Percentiles rank a stretch among this genome's conserved stretches.
These are phyloP conservation scores for Physaria fendleri DNA, from an alignment of 345 rosid genomes.

Conservation along the genomic window DNA sequence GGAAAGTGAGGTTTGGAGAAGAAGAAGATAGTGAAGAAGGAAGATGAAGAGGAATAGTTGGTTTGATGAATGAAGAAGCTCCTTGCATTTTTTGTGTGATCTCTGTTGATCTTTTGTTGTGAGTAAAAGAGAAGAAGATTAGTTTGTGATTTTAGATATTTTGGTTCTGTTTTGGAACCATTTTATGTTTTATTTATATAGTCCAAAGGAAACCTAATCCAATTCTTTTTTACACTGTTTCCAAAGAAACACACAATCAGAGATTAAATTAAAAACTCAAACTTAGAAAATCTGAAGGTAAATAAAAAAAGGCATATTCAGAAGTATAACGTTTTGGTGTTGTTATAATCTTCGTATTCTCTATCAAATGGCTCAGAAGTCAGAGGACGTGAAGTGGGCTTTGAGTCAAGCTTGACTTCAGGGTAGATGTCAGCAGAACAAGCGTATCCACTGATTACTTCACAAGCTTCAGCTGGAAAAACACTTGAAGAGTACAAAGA, in stretches of 20 bases:
- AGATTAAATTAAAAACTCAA: background rate
- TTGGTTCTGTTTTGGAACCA: constrained; percentile 4
- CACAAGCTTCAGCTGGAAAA: constrained; percentile 84
- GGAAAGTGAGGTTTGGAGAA: constrained; percentile 21
- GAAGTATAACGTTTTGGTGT: constrained; percentile 54
- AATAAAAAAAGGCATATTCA: background rate
- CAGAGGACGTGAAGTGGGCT: constrained; percentile 20
- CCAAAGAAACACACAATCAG: constrained; percentile 12
- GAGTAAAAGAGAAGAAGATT: background rate
- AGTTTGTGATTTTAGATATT: constrained; percentile 4
- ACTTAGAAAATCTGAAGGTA: background rate
- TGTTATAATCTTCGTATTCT: constrained; percentile 60
- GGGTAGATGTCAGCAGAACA: constrained; percentile 62
- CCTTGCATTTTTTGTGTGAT: constrained; percentile 14
- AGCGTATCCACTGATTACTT: constrained; percentile 61
- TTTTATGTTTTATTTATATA: constrained; percentile 18
- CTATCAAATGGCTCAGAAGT: constrained; percentile 51
- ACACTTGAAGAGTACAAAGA: constrained; percentile 40
- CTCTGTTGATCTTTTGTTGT: background rate
- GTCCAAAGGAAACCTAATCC: too few relatives aligned
- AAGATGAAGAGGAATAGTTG: constrained; percentile 19
- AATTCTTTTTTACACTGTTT: too few relatives aligned
- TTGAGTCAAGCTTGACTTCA: constrained; percentile 53
- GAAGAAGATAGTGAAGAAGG: constrained; percentile 1
- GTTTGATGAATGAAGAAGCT: constrained; percentile 20